Evolutionary conservation across 768 basidiomycete genomes (phyloP), one percentile per base, ranked within the genome.

Genomic region (Kwoniella heveanensis): DNA sequence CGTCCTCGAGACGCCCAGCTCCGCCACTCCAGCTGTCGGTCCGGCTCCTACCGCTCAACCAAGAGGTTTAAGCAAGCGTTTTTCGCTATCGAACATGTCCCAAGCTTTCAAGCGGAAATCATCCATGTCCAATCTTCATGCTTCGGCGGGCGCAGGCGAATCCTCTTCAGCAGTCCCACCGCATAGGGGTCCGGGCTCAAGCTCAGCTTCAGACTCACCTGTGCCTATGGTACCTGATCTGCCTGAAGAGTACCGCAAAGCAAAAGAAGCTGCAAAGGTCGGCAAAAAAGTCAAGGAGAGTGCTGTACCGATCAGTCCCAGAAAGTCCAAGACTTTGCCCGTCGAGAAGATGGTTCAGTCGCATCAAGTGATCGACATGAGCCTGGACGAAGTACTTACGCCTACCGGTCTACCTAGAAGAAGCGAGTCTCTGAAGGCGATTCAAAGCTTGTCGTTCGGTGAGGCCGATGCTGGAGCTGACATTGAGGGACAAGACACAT

Each of bases 41-140:
- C 19, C 54, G 5, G 32, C 24, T n/a, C 9, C 3, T 22, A 6
- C 54, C 12, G 8, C 52, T 24, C 36, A 22, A 25, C 54, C 59
- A 24, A 59, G 64, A 24, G 64, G 72, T 27, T 54, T 75, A 44
- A 67, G 58, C 25, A 76, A 76, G 57, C 48, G 74, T 8, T 76
- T 76, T 60, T 71, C 69, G 5, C 46, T 76, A 37, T 66, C 65
- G 24, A 76, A 76, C 54, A 72, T 76, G 69, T 62, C 62, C 27
- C 55, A 62, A n/a, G 71, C 74, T 9, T 76, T 76, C 66, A 72
- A 69, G 49, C 62, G 64, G 55, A 62, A 61, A 49, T 54, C 62
- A 25, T 52, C 49, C 59, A 59, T 52, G 51, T 57, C 46, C 54
- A 30, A 29, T 66, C 46, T 52, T 62, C 19, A 57, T 53, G 48